phyloP scores from a whole-genome alignment of 306 rosid genomes.

The Castanea crenata region DNA sequence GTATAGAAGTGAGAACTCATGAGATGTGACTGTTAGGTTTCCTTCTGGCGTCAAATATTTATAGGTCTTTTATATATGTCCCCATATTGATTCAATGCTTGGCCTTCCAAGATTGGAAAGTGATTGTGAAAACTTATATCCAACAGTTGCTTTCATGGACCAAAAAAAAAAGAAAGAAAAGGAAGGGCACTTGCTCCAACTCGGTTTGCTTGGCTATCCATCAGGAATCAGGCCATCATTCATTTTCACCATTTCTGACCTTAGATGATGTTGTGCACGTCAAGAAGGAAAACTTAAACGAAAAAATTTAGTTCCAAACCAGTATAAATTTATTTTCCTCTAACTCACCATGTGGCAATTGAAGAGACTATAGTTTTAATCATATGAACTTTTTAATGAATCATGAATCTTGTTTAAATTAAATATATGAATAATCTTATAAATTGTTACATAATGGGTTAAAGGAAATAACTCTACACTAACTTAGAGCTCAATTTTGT shows the following conservation, averaged over 20 bases:
- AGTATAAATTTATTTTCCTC: too few relatives aligned
- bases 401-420: too few relatives aligned
- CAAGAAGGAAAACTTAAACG: too few relatives aligned
- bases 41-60: conserved; percentile 30
- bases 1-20: neutral
- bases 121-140: neutral
- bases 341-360: too few relatives aligned
- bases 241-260: neutral
- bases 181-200: neutral
- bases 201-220: neutral
- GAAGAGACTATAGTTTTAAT: too few relatives aligned
- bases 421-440: too few relatives aligned
- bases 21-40: conserved; percentile 17
- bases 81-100: conserved; percentile 23
- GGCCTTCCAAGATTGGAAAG: neutral
- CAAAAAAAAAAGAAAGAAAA: neutral
- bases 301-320: too few relatives aligned
- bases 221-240: conserved; percentile 1
- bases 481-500: too few relatives aligned
- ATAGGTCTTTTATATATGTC: conserved; percentile 1
- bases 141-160: conserved; percentile 4
- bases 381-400: too few relatives aligned
- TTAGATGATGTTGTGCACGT: neutral
- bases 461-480: too few relatives aligned
- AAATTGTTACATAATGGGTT: too few relatives aligned